These are phyloP conservation scores for Termitomyces sp. DNA, from an alignment of 768 basidiomycete species.

Conservation along the genomic window DNA sequence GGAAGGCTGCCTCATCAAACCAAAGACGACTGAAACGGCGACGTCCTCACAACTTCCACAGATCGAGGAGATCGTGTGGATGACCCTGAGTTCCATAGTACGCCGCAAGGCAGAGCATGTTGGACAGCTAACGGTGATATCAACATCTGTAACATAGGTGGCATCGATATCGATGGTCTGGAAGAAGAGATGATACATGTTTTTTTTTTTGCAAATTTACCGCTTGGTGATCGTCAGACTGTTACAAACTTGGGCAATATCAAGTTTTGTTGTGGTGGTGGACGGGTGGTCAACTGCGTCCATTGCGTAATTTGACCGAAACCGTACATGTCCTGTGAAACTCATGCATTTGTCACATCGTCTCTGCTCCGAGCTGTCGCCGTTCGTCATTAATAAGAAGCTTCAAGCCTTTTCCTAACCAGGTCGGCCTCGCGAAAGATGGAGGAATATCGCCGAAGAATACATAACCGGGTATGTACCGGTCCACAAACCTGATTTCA, in stretches of 20 bases:
- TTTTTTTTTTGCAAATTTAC: neutral
- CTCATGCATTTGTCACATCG: slow-evolving; percentile 27
- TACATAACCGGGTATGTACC: slow-evolving; percentile 93
- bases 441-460: slow-evolving; percentile 59
- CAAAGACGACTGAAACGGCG: neutral
- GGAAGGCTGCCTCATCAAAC: neutral
- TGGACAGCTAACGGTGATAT: neutral
- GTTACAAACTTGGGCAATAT: neutral
- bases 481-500: slow-evolving; percentile 68
- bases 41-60: neutral
- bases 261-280: neutral
- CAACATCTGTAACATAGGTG: neutral
- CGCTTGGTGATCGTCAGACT: neutral
- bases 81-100: slow-evolving; percentile 14
- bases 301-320: neutral
- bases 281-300: neutral
- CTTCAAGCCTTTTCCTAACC: slow-evolving; percentile 40
- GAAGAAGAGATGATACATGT: neutral
- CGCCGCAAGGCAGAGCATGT: slow-evolving; percentile 6
- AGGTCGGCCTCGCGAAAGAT: slow-evolving; percentile 11
- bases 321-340: neutral
- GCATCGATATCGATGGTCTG: neutral
- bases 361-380: slow-evolving; percentile 32
- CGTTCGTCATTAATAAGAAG: slow-evolving; percentile 53
- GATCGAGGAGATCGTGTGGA: neutral